Percentiles rank a stretch among this genome's conserved stretches.
Conservation (phyloP, 352 stramenopile species). For the Globisporangium cederbergense region DNA sequence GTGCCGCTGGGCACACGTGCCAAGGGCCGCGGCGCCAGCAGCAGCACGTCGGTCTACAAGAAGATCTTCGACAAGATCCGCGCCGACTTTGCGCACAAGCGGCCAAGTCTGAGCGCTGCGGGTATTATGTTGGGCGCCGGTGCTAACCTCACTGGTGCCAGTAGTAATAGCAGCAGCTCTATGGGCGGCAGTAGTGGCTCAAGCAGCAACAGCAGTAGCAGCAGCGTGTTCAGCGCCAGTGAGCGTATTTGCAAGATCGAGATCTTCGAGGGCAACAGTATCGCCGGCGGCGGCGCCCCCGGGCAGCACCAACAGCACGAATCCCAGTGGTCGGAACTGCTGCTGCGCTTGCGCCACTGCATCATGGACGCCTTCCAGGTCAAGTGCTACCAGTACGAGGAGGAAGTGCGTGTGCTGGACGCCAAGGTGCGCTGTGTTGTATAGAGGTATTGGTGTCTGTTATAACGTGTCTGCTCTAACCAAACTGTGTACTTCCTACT, state of each 20-base stretch:
- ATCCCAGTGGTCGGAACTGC: constrained; percentile 72
- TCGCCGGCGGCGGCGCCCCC: constrained; percentile 36
- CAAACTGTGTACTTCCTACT: background rate
- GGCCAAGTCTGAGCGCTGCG: constrained; percentile 12
- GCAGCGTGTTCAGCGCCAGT: constrained; percentile 10
- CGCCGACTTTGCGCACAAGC: constrained; percentile 57
- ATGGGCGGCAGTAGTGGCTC: constrained; percentile 8
- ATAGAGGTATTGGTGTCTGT: background rate
- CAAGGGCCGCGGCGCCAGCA: constrained; percentile 29
- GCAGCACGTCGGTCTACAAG: constrained; percentile 50
- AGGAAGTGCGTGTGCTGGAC: constrained; percentile 60
- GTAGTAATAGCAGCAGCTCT: constrained; percentile 2
- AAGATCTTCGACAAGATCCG: constrained; percentile 78
- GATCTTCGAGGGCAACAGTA: constrained; percentile 64
- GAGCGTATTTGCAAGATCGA: constrained; percentile 86
- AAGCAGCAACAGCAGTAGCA: constrained; percentile 6
- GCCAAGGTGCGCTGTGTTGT: constrained; percentile 34
- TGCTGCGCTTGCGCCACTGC: constrained; percentile 61
- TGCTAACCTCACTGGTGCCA: background rate
- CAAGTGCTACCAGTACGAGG: constrained; percentile 79
- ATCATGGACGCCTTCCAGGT: constrained; percentile 84
- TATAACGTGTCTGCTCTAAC: background rate
- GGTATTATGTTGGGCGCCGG: constrained; percentile 16
- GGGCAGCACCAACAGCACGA: constrained; percentile 75
- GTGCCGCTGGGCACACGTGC: constrained; percentile 77